These are phyloP conservation scores for Suillus bovinus DNA, from an alignment of 768 basidiomycete genomes.

Conservation along the genomic window DNA sequence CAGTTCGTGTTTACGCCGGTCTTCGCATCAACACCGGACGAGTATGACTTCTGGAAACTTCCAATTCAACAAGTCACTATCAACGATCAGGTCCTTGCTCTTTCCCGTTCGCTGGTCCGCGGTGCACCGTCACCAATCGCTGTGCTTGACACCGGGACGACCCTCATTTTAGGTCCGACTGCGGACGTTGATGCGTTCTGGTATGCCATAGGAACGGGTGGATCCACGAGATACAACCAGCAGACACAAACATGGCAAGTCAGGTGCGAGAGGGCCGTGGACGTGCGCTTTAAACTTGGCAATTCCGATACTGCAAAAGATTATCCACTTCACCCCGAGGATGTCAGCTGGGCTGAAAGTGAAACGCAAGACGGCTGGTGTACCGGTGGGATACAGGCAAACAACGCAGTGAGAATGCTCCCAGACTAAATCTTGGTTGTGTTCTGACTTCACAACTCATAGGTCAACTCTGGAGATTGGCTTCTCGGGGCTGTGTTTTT, in stretches of 20 bases:
- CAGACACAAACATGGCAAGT: conserved; percentile 47
- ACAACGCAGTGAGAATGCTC: conserved; percentile 40
- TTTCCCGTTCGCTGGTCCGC: conserved; percentile 47
- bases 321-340: conserved; percentile 50
- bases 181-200: conserved; percentile 55
- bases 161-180: conserved; percentile 54
- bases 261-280: conserved; percentile 48
- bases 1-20: conserved; percentile 42
- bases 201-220: conserved; percentile 43
- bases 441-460: conserved; percentile 11
- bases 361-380: conserved; percentile 48
- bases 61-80: conserved; percentile 47
- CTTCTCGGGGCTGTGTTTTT: conserved; percentile 60
- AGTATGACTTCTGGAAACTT: conserved; percentile 61
- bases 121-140: conserved; percentile 47
- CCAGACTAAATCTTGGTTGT: background rate
- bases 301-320: conserved; percentile 32
- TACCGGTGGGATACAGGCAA: conserved; percentile 55
- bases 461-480: conserved; percentile 62
- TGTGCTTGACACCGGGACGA: conserved; percentile 65
- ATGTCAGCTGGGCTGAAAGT: conserved; percentile 51
- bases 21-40: conserved; percentile 32
- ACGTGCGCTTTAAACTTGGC: conserved; percentile 47
- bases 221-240: conserved; percentile 37
- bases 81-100: conserved; percentile 38